Conservation (phyloP, 768 basidiomycete genomes). For the Lentinus tigrinus region DNA sequence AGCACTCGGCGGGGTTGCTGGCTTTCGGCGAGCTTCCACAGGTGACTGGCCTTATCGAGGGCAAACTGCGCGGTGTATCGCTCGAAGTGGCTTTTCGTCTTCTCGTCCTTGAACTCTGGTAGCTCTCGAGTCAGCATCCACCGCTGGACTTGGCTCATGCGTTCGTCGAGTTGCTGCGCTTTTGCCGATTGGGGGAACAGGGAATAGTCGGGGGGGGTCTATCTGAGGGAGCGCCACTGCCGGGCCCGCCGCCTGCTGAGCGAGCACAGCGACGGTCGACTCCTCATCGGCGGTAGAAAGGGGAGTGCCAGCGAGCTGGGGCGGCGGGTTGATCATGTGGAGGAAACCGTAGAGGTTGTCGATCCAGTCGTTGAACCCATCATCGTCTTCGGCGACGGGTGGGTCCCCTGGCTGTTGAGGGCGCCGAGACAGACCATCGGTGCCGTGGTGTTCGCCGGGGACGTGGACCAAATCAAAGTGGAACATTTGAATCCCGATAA, state of each 20-base stretch:
- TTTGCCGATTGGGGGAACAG: too few species aligned
- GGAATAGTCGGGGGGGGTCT: too few species aligned
- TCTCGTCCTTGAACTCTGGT: too few species aligned
- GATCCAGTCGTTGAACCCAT: slow-evolving; percentile 19
- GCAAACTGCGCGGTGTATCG: too few species aligned
- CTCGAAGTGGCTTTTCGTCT: too few species aligned
- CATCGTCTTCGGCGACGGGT: neutral
- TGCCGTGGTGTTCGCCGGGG: slow-evolving; percentile 19
- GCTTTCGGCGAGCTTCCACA: neutral
- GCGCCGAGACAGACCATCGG: slow-evolving; percentile 29
- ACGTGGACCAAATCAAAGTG: slow-evolving; percentile 37
- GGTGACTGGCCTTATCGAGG: too few species aligned
- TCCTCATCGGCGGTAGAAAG: neutral
- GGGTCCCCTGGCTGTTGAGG: neutral
- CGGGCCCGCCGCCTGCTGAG: too few species aligned
- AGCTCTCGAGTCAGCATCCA: too few species aligned
- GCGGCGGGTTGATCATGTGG: neutral
- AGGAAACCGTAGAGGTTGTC: slow-evolving; percentile 9
- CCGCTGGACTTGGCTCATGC: too few species aligned
- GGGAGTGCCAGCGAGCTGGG: neutral
- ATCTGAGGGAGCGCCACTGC: too few species aligned
- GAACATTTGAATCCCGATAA: slow-evolving; percentile 35
- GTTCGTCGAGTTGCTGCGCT: too few species aligned
- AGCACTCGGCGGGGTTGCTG: slow-evolving; percentile 6
- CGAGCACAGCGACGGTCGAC: neutral